These are phyloP conservation scores for Boechera stricta DNA, from an alignment of 345 rosid genomes.

Conservation along the genomic window DNA sequence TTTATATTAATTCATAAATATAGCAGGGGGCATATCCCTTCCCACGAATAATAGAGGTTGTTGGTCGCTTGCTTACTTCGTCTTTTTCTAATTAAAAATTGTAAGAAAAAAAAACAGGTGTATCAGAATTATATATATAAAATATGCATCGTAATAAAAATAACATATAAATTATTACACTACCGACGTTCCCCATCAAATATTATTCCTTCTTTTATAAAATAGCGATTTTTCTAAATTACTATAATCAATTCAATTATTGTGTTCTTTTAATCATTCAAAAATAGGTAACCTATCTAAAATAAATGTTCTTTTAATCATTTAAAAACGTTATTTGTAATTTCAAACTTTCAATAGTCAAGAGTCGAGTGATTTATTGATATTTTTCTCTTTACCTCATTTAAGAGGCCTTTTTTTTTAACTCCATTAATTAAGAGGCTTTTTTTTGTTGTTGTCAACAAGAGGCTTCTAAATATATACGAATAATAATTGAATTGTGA, in stretches of 20 bases:
- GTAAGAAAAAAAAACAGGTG: neutral
- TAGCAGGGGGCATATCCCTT: slow-evolving; percentile 32
- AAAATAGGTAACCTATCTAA: neutral
- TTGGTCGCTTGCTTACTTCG: slow-evolving; percentile 28
- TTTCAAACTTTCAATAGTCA: neutral
- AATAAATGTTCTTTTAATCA: neutral
- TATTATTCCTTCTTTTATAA: neutral
- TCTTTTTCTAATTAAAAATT: neutral
- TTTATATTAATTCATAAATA: slow-evolving; percentile 3
- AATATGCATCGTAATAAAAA: neutral
- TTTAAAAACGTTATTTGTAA: neutral
- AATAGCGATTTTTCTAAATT: neutral
- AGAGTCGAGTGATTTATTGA: neutral
- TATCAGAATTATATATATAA: neutral
- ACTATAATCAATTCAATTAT: neutral
- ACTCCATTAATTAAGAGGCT: too few species aligned
- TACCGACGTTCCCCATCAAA: neutral
- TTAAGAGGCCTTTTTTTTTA: neutral
- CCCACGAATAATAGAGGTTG: slow-evolving; percentile 34
- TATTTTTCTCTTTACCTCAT: neutral
- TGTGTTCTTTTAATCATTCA: neutral
- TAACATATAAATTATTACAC: neutral
- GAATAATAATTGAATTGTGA: neutral
- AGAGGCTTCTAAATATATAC: neutral
- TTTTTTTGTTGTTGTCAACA: too few species aligned